Evolutionary conservation across 2,329 filamentous ascomycete species (phyloP).

Genomic region (Chrysosporium queenslandicum): DNA sequence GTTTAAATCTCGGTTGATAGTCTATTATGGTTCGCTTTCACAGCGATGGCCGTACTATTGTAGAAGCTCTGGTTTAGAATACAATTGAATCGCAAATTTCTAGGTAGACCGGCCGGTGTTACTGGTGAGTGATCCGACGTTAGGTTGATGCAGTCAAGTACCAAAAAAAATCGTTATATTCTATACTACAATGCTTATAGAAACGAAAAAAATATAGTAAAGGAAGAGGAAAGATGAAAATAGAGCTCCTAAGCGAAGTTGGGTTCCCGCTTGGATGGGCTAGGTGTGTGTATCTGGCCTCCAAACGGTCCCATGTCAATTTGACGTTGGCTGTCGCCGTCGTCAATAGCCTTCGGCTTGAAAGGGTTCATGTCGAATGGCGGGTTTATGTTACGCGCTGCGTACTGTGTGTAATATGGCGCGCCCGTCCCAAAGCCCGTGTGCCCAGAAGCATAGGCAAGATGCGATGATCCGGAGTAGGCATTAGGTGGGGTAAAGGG

Average conservation of each 20-base stretch:
- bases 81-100: too few relatives aligned
- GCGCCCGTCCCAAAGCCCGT: constrained; percentile 20
- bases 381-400: not conserved
- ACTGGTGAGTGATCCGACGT: too few relatives aligned
- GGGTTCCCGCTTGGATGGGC: constrained; percentile 1
- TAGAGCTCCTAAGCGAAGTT: constrained; percentile 23
- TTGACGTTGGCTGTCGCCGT: constrained; percentile 24
- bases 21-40: too few relatives aligned
- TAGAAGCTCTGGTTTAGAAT: too few relatives aligned
- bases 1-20: too few relatives aligned
- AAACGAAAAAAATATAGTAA: too few relatives aligned
- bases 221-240: constrained; percentile 26
- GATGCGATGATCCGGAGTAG: constrained; percentile 21
- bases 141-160: too few relatives aligned
- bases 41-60: too few relatives aligned
- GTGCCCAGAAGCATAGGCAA: constrained; percentile 23
- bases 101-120: too few relatives aligned
- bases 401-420: constrained; percentile 4
- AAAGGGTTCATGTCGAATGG: constrained; percentile 18
- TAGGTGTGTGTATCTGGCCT: not conserved
- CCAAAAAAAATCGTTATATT: too few relatives aligned
- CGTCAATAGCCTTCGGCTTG: constrained; percentile 18
- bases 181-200: too few relatives aligned
- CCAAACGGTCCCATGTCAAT: constrained; percentile 26
- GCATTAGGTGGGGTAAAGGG: constrained; percentile 21